Conservation (phyloP, 768 basidiomycete genomes). For the Pisolithus orientalis region DNA sequence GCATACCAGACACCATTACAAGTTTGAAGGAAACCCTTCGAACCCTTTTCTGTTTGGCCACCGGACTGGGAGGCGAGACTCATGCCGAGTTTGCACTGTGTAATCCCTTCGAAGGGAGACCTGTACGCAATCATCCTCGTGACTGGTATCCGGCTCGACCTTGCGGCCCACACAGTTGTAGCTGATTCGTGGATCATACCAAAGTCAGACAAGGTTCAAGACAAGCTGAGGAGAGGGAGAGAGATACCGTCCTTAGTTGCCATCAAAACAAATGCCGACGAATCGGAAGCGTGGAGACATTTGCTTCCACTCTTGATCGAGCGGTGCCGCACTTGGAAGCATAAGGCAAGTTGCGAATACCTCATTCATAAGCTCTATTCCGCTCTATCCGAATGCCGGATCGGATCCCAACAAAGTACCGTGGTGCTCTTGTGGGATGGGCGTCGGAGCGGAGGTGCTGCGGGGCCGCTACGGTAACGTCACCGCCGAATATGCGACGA, state of each 20-base stretch:
- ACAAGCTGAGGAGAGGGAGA: not conserved
- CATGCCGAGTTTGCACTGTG: conserved; percentile 16
- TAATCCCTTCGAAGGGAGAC: conserved; percentile 7
- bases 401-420: conserved; percentile 32
- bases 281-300: conserved; percentile 35
- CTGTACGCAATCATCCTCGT: conserved; percentile 42
- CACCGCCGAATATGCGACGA: conserved; percentile 35
- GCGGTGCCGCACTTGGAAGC: conserved; percentile 44
- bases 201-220: conserved; percentile 13
- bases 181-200: conserved; percentile 44
- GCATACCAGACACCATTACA: conserved; percentile 18
- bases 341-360: conserved; percentile 42
- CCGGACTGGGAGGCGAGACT: conserved; percentile 17
- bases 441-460: conserved; percentile 39
- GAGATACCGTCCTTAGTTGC: conserved; percentile 9
- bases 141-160: conserved; percentile 40
- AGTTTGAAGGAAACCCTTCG: conserved; percentile 30
- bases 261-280: conserved; percentile 10
- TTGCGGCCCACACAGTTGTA: conserved; percentile 44
- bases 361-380: conserved; percentile 21
- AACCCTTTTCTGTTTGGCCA: conserved; percentile 17
- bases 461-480: conserved; percentile 32
- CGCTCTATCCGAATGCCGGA: conserved; percentile 21
- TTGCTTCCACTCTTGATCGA: conserved; percentile 43
- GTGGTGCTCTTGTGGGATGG: conserved; percentile 49